Base-by-base conservation (phyloP, 805 yeast genomes). In the Candida krabiensis region DNA sequence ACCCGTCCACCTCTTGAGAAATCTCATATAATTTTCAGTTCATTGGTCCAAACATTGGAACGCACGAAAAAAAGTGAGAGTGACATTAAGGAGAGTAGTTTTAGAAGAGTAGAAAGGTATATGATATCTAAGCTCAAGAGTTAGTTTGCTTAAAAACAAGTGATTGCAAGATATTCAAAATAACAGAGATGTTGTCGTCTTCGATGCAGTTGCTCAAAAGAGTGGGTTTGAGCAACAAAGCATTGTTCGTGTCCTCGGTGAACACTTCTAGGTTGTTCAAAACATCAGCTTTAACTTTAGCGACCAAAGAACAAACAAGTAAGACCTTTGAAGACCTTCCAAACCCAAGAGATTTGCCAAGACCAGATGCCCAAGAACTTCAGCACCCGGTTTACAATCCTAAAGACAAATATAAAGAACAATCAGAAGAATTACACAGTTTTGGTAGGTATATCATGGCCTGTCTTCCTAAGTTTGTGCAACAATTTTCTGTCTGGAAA, bases 401-500 rank as follows among this genome's bases (percentile, higher is more conserved):
- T 29, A 80, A 87, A 37, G 95, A 86, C 49, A 73, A 79, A 58
- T 85, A 80, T 66, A 69, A 68, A 54, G 85, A 75, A 48, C 80
- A 76, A 43, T 62, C 64, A 37, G 90, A 80, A 56, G 87, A 83
- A 49, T 71, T 86, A 45, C 95, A 85, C 69, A 78, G 79, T 64
- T 87, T 84, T 62, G 96, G 96, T 19, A 74, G 77, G 39, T 87
- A 87, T 58, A 61, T 87, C 48, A 82, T 83, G 74, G 73, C 86
- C 7, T 77, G 86, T 46, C 58, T 87, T 66, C 96, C 96, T 33
- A 87, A 86, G 63, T 85, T 68, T 56, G 74, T 87, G 46, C 95
- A 87, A 67, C 83, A 83, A 61, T 87, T 86, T 54, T 71, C 86
- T 5, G 96, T 87, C 33, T 87, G 95, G 96, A 87, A 87, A 64